Base-by-base conservation (phyloP, 768 basidiomycete species). In the Lentinus brumalis region DNA sequence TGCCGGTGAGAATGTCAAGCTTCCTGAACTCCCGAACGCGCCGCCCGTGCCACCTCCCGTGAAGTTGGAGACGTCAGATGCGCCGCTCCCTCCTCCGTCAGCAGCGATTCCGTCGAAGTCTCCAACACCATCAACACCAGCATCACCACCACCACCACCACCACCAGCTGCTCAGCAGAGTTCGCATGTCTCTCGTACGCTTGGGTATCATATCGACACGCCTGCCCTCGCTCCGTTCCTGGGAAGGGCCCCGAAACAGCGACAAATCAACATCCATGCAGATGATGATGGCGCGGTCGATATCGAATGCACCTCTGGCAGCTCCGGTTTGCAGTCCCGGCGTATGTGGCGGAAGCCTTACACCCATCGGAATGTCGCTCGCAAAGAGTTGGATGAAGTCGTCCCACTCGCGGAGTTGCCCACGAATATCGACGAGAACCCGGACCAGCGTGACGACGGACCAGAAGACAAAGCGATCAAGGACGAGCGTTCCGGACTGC, bases 201-300 rank as follows among this genome's bases (percentile, higher is more conserved):
- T 83, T 11, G 82, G 83, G 29, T 73, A 79, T 62, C 82, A 84
- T 55, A 74, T 71, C n/a, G 83, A 83, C 56, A 78, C 81, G 8
- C 79, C 82, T 30, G 78, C 79, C 1, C 75, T 83, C 18, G 82
- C 82, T 12, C 79, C 75, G 5, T 83, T 83, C 66, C 76, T 83
- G 35, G 81, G 82, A 8, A 76, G 77, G 55, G 70, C 71, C 16
- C 73, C 78, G 0, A 78, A 75, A 66, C 75, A 75, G 50, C 76
- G 81, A 30, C 70, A 71, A 21, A 79, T 83, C 58, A 72, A 77
- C 38, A 73, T 73, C 10, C 69, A 75, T 40, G 62, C 46, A 5
- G 69, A 74, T 32, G 73, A 77, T 40, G 71, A 74, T 44, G 70
- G 69, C 18, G 29, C 62, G 1, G 70, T 79, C 35, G 75, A 80